phyloP scores from a whole-genome alignment of 2,329 filamentous ascomycete species.

The Botrytis galanthina region DNA sequence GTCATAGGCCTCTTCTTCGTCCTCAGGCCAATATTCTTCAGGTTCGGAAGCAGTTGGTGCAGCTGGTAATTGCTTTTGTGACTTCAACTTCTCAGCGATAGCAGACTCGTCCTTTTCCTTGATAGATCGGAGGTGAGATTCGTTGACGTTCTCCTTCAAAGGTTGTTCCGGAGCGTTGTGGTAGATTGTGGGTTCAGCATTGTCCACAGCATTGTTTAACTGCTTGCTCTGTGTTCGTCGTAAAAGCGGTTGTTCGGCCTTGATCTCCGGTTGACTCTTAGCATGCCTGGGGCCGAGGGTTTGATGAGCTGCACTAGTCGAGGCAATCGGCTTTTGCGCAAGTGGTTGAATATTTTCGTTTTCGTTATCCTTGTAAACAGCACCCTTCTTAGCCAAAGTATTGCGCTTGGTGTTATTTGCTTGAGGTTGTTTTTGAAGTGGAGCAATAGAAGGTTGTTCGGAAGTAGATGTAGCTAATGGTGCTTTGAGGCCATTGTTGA shows the following conservation, averaged over 20 bases:
- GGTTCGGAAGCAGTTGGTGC: slow-evolving; percentile 45
- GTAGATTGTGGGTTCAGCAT: neutral
- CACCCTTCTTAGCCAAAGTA: slow-evolving; percentile 49
- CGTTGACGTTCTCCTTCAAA: slow-evolving; percentile 18
- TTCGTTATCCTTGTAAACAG: slow-evolving; percentile 53
- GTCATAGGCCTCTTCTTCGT: slow-evolving; percentile 67
- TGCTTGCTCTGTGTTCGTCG: slow-evolving; percentile 33
- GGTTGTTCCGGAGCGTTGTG: slow-evolving; percentile 5
- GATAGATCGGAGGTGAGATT: slow-evolving; percentile 18
- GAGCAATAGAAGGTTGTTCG: slow-evolving; percentile 20
- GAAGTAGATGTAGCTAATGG: slow-evolving; percentile 14
- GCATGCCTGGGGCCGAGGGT: slow-evolving; percentile 33
- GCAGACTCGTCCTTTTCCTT: slow-evolving; percentile 17
- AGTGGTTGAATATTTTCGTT: slow-evolving; percentile 33
- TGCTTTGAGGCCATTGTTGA: slow-evolving; percentile 35
- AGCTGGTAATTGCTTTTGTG: slow-evolving; percentile 26
- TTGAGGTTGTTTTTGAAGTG: slow-evolving; percentile 36
- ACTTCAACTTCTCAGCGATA: neutral
- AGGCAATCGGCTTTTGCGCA: slow-evolving; percentile 33
- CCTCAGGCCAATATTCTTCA: slow-evolving; percentile 72
- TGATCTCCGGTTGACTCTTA: slow-evolving; percentile 36
- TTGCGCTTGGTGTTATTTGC: slow-evolving; percentile 43
- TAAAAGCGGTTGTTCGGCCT: slow-evolving; percentile 29
- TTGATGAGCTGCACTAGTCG: slow-evolving; percentile 35
- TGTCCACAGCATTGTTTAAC: neutral